Conservation (phyloP, 345 rosid genomes). For the Noccaea caerulescens region DNA sequence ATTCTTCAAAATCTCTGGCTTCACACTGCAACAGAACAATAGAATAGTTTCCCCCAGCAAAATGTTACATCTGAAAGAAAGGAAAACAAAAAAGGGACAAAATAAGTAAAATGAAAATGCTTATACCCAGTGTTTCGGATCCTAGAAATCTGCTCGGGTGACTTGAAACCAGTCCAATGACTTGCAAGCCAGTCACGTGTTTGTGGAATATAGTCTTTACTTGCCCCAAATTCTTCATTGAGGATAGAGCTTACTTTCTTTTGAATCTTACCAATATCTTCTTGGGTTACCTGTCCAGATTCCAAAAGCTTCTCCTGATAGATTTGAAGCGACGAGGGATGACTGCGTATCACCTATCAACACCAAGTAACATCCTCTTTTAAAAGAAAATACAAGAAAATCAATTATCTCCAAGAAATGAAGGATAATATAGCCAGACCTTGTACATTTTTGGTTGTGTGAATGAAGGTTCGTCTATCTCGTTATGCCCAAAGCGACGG, state of each 20-base stretch:
- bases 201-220: conserved; percentile 68
- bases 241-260: conserved; percentile 66
- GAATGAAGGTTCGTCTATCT: conserved; percentile 84
- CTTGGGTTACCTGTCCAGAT: conserved; percentile 62
- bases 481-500: conserved; percentile 83
- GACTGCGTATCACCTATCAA: conserved; percentile 63
- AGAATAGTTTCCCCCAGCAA: too few species aligned
- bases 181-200: conserved; percentile 82
- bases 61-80: too few species aligned
- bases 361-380: conserved; percentile 14
- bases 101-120: conserved; percentile 20
- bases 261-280: conserved; percentile 63
- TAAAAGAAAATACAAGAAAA: neutral
- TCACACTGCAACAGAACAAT: conserved; percentile 59
- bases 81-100: too few species aligned
- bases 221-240: conserved; percentile 66
- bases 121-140: conserved; percentile 71
- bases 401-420: neutral
- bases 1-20: conserved; percentile 69
- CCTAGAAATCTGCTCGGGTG: conserved; percentile 79
- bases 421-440: conserved; percentile 47
- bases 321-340: conserved; percentile 66
- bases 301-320: conserved; percentile 63
- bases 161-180: conserved; percentile 78
- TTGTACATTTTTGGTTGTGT: conserved; percentile 83